Conservation (phyloP, 2,329 filamentous ascomycete genomes). For the Aspergillus novofumigatus region DNA sequence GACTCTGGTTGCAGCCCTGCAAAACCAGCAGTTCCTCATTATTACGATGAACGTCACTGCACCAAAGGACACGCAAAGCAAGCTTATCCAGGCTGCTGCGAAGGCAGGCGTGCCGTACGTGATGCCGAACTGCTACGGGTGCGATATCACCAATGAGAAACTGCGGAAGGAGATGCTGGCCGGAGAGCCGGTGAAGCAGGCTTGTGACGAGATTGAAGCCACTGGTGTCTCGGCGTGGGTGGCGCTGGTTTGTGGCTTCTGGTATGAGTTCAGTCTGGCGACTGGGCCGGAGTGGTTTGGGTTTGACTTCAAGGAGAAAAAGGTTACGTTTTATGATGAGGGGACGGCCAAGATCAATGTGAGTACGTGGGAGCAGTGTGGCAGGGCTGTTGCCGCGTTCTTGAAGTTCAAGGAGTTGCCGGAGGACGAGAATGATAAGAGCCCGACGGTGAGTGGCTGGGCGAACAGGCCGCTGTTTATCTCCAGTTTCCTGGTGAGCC, state of each 20-base stretch:
- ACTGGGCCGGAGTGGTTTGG: conserved; percentile 38
- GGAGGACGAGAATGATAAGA: conserved; percentile 2
- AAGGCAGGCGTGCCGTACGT: conserved; percentile 52
- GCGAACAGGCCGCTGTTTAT: conserved; percentile 48
- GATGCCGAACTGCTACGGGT: conserved; percentile 48
- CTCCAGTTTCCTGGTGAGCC: conserved; percentile 54
- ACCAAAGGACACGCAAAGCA: conserved; percentile 41
- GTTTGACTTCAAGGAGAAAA: conserved; percentile 44
- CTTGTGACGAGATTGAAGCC: conserved; percentile 30
- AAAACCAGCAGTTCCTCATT: conserved; percentile 52
- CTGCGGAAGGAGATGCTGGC: conserved; percentile 22
- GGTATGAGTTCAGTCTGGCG: conserved; percentile 51
- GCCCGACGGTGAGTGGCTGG: conserved; percentile 30
- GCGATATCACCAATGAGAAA: conserved; percentile 21
- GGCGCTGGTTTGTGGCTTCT: conserved; percentile 43
- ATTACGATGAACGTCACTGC: conserved; percentile 48
- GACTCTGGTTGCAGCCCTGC: conserved; percentile 45
- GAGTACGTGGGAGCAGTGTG: conserved; percentile 58
- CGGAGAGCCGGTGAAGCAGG: conserved; percentile 6
- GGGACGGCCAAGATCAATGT: conserved; percentile 54
- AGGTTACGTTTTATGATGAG: conserved; percentile 49
- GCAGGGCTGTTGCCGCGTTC: conserved; percentile 49
- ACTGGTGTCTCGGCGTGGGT: conserved; percentile 40
- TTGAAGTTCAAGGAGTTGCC: conserved; percentile 37
- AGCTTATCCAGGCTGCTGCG: conserved; percentile 52